These are phyloP conservation scores for Trichosporon asahii DNA, from an alignment of 1,284 basidiomycete species.

Conservation along the genomic window DNA sequence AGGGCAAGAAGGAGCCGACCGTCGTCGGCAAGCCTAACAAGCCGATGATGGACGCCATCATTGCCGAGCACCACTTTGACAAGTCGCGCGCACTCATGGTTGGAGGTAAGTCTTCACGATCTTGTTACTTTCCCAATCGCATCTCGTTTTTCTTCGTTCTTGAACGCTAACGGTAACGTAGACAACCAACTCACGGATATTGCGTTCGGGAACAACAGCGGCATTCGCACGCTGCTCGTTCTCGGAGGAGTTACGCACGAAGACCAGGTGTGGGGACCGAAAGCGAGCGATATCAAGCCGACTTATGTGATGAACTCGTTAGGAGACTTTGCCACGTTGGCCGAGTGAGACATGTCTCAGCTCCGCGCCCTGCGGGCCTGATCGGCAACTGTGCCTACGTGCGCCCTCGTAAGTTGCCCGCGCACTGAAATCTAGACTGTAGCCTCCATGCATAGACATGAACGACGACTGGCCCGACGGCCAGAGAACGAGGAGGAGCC, in stretches of 20 bases:
- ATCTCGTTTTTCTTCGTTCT: neutral
- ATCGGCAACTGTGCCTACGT: too few species aligned
- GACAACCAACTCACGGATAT: slow-evolving; percentile 89
- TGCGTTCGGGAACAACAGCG: slow-evolving; percentile 79
- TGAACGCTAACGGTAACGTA: neutral
- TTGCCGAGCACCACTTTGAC: slow-evolving; percentile 89
- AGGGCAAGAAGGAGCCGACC: slow-evolving; percentile 61
- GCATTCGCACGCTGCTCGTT: slow-evolving; percentile 82
- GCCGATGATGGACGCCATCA: slow-evolving; percentile 92
- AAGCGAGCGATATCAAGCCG: slow-evolving; percentile 68
- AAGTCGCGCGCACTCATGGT: slow-evolving; percentile 85
- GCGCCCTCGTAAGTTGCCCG: neutral
- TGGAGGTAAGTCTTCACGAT: slow-evolving; percentile 60
- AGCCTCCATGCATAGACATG: neutral
- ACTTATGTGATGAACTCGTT: slow-evolving; percentile 74
- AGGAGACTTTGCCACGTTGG: slow-evolving; percentile 61
- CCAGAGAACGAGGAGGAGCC: too few species aligned
- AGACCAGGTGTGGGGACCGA: slow-evolving; percentile 67
- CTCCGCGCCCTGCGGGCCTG: neutral
- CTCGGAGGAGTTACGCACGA: slow-evolving; percentile 84
- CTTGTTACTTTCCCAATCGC: neutral
- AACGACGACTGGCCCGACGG: neutral
- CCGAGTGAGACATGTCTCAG: slow-evolving; percentile 6
- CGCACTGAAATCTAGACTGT: neutral
- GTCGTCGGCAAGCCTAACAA: slow-evolving; percentile 87